Base-by-base conservation (phyloP, 257 asterid species). In the Solanum virginianum region DNA sequence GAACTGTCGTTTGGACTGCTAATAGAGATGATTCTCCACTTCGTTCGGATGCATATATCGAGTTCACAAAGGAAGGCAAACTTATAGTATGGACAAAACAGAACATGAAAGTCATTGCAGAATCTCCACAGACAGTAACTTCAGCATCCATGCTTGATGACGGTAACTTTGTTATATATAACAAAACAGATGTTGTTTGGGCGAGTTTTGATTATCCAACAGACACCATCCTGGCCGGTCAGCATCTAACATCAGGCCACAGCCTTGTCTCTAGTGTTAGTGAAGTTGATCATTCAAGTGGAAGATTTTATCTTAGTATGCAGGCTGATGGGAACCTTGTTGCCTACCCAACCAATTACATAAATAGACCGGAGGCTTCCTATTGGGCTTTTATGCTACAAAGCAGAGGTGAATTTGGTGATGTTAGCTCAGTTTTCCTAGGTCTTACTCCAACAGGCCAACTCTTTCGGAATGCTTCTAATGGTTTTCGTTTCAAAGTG, bases 91-190 rank as follows among this genome's bases (percentile, higher is more conserved):
- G 84, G 84, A 41, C 72, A 15, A 60, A 81, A 51, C 56, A 57
- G 55, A 41, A 47, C 45, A 39, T 4, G 45, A 60, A 81, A 81
- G 45, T 56, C 57, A 43, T 81, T 22, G 75, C 24, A n/a, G 84
- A 81, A 72, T 72, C 39, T 72, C 81, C 81, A 45, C 1, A 80
- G 45, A 65, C 20, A 17, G 20, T 87, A 4, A 84, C 88, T 15
- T 74, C 89, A 4, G 39, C 80, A 17, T 85, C 92, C 5, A 91
- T 93, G 92, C 91, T 85, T 7, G 91, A 93, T 69, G 86, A 79
- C 56, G 95, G 95, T 7, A 92, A 93, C 88, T 91, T 92, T n/a
- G 94, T 91, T 36, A 83, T 93, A 36, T 91, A 91, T 71, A 24
- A 84, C 75, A 74, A 87, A 2, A 56, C 20, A 12, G 49, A 14